Evolutionary conservation across 257 asterid genomes (phyloP).

Genomic region (Solanum bulbocastanum): DNA sequence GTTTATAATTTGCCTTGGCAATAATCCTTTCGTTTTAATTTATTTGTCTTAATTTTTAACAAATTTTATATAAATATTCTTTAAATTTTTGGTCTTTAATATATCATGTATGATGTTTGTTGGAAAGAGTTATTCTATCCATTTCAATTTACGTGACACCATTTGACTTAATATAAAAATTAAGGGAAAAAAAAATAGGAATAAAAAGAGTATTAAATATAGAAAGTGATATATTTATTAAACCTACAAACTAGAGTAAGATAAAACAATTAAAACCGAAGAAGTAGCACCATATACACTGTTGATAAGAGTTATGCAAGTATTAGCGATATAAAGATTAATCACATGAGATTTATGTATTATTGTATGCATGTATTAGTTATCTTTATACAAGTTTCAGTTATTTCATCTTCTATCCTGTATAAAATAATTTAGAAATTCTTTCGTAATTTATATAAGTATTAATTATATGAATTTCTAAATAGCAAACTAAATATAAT

Average conservation of each 20-base stretch:
- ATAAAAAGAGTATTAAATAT: background rate
- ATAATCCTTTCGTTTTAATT: background rate
- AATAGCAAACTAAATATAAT: too few species aligned
- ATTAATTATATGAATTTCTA: too few species aligned
- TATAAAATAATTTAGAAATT: too few species aligned
- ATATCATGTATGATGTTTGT: background rate
- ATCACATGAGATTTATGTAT: background rate
- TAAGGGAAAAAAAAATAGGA: too few species aligned
- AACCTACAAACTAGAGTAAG: background rate
- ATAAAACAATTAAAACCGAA: background rate
- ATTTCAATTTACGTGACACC: background rate
- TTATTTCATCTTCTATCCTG: too few species aligned
- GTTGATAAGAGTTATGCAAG: too few species aligned
- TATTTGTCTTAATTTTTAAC: background rate
- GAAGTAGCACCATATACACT: background rate
- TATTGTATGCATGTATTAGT: too few species aligned
- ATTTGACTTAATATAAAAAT: background rate
- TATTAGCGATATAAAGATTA: too few species aligned
- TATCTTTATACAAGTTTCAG: too few species aligned
- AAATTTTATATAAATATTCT: background rate
- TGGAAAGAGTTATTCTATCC: background rate
- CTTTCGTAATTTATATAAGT: too few species aligned
- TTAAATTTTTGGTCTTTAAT: background rate
- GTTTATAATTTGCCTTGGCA: background rate
- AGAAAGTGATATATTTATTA: background rate